Conservation (phyloP, 768 basidiomycete species). For the Russula virescens region DNA sequence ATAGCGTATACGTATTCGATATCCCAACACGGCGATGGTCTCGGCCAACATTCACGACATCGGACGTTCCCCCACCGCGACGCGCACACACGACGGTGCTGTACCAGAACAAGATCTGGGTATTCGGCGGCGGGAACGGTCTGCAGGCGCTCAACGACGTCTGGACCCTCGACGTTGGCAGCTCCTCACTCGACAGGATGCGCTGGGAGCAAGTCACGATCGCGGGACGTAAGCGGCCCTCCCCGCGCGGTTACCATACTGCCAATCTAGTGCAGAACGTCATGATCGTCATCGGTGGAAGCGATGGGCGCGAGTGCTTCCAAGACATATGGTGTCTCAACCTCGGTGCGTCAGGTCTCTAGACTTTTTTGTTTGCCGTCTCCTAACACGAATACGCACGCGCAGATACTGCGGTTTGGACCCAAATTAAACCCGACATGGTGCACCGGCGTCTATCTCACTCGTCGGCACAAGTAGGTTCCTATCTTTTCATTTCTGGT, state of each 20-base stretch:
- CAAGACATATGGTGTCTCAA: slow-evolving; percentile 84
- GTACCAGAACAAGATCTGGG: slow-evolving; percentile 64
- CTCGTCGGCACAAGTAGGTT: slow-evolving; percentile 84
- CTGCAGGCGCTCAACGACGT: slow-evolving; percentile 84
- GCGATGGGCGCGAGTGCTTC: slow-evolving; percentile 85
- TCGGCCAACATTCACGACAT: slow-evolving; percentile 34
- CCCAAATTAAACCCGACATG: slow-evolving; percentile 38
- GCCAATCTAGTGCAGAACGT: slow-evolving; percentile 80
- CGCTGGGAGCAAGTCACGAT: slow-evolving; percentile 59
- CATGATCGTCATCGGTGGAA: slow-evolving; percentile 88
- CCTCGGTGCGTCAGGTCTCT: slow-evolving; percentile 51
- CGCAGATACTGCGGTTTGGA: slow-evolving; percentile 34
- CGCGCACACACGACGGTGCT: slow-evolving; percentile 85
- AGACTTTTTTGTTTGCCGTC: not conserved
- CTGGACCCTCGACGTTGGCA: slow-evolving; percentile 73
- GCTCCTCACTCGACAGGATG: slow-evolving; percentile 36
- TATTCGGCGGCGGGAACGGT: slow-evolving; percentile 95
- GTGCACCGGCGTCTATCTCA: slow-evolving; percentile 70
- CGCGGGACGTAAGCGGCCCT: slow-evolving; percentile 45
- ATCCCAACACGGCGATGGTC: slow-evolving; percentile 67
- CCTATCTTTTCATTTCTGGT: slow-evolving; percentile 83
- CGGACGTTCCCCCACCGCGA: slow-evolving; percentile 42
- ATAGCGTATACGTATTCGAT: slow-evolving; percentile 77
- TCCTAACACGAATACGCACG: not conserved
- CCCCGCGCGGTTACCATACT: slow-evolving; percentile 81